Evolutionary conservation across 257 asterid genomes (phyloP), one percentile per base, ranked within the genome.

Genomic region (Nyctanthes arbortristis): DNA sequence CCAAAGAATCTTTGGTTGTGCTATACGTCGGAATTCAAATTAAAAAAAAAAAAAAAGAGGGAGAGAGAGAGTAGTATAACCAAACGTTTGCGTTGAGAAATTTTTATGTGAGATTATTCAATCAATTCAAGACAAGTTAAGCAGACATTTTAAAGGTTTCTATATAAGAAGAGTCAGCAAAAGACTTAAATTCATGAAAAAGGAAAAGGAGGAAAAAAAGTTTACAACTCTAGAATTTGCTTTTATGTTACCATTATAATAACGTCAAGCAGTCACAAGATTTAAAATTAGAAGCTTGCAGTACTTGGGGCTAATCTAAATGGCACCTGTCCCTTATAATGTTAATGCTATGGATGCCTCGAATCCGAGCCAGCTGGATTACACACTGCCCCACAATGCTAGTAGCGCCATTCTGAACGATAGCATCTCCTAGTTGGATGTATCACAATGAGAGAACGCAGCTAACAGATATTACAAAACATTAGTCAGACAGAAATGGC

Each of bases 341-440:
- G 78, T 91, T 94, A 55, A 94, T 63, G 57, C 89, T 87, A 37
- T 61, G 88, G 61, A 94, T 81, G 81, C 97, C 97, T 70, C 82
- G 89, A 73, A 81, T 61, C 52, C 84, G 88, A 58, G 99, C 99
- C 74, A 94, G 95, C 84, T 94, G 99, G 82, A 89, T 82, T 77
- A 89, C 56, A 66, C 99, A 94, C 83, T 88, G 99, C 59, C 99
- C 99, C 18, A 91, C 99, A 39, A 94, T 89, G 86, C 99, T 91
- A 40, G 99, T 91, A 33, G 99, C 96, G 56, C 99, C 99, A 72
- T 94, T 94, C 80, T 94, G 99, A 68, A 94, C 97, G 37, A 94
- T 77, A 73, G 87, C 77, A 81, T 94, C 95, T 34, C 99, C 98
- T 92, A 77, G 39, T 78, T 69, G 63, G 61, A 67, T 49, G 20